phyloP scores from a whole-genome alignment of 1,139 yeast species.

The Hyphopichia buzzinii region DNA sequence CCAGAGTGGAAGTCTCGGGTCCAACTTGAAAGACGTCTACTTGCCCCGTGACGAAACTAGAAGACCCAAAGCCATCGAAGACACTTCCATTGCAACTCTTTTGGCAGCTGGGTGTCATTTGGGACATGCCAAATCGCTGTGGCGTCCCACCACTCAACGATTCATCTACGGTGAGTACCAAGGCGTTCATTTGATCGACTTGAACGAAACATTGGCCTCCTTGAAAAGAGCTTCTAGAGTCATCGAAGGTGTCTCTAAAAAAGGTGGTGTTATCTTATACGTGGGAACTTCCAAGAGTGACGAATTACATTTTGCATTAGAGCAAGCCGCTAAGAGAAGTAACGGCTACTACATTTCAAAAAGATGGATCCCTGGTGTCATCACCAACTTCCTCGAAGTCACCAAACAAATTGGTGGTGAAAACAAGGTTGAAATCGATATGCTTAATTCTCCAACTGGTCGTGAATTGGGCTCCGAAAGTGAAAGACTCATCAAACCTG shows the following conservation, averaged over 20 bases:
- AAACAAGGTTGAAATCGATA: conserved; percentile 45
- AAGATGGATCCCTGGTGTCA: conserved; percentile 94
- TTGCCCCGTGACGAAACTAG: conserved; percentile 66
- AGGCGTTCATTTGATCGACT: conserved; percentile 84
- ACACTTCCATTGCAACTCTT: conserved; percentile 63
- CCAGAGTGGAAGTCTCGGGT: conserved; percentile 58
- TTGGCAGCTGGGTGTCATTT: conserved; percentile 93
- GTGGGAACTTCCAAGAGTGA: conserved; percentile 79
- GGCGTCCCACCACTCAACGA: conserved; percentile 86
- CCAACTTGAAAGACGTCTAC: conserved; percentile 61
- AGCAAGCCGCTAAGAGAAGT: conserved; percentile 74
- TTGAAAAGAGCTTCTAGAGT: conserved; percentile 80
- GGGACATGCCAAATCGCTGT: conserved; percentile 80
- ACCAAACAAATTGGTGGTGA: conserved; percentile 71
- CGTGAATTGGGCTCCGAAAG: conserved; percentile 51
- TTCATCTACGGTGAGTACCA: conserved; percentile 84
- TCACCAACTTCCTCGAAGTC: conserved; percentile 80
- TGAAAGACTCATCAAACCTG: conserved; percentile 69
- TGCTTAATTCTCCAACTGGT: conserved; percentile 49
- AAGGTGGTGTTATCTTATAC: conserved; percentile 81
- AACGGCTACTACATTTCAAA: conserved; percentile 79
- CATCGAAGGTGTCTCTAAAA: conserved; percentile 73
- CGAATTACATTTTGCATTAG: conserved; percentile 67
- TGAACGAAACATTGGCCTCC: conserved; percentile 74
- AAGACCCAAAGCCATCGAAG: conserved; percentile 54